phyloP scores from a whole-genome alignment of 768 basidiomycete genomes.

The Candolleomyces efflorescens region DNA sequence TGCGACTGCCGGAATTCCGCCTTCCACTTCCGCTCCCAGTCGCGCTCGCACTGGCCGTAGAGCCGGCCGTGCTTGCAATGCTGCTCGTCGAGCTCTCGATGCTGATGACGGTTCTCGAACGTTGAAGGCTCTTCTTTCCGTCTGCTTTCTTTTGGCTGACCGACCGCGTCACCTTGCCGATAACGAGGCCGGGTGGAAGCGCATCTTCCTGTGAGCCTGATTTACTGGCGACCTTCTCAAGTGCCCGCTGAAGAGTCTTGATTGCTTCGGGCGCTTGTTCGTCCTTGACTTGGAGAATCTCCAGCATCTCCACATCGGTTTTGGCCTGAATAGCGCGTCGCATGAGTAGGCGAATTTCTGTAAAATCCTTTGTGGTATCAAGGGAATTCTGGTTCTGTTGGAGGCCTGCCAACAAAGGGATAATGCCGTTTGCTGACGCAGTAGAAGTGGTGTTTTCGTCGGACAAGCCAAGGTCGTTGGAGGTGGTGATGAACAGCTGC shows the following conservation, averaged over 20 bases:
- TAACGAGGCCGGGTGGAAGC: slow-evolving; percentile 10
- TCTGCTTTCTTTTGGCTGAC: slow-evolving; percentile 14
- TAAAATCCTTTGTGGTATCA: slow-evolving; percentile 50
- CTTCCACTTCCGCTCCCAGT: slow-evolving; percentile 4
- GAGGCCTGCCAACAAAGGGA: slow-evolving; percentile 19
- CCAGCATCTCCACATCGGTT: slow-evolving; percentile 61
- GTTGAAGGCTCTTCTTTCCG: slow-evolving; percentile 7
- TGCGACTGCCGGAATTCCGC: slow-evolving; percentile 8
- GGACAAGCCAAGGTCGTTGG: slow-evolving; percentile 18
- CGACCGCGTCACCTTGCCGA: slow-evolving; percentile 16
- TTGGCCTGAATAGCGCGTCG: slow-evolving; percentile 50
- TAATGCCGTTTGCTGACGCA: slow-evolving; percentile 9
- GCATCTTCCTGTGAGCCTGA: neutral
- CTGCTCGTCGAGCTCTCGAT: slow-evolving; percentile 18
- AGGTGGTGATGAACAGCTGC: slow-evolving; percentile 16
- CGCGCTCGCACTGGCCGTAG: neutral
- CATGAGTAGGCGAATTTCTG: slow-evolving; percentile 56
- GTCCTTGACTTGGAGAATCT: slow-evolving; percentile 55
- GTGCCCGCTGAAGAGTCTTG: slow-evolving; percentile 67
- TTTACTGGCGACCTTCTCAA: slow-evolving; percentile 34
- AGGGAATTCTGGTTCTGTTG: slow-evolving; percentile 26
- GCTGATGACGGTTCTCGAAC: slow-evolving; percentile 21
- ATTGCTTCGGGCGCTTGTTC: slow-evolving; percentile 79
- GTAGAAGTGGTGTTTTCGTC: slow-evolving; percentile 7
- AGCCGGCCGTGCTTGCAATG: neutral